Conservation (phyloP, 2,329 filamentous ascomycete genomes). For the Alternaria conjuncta region DNA sequence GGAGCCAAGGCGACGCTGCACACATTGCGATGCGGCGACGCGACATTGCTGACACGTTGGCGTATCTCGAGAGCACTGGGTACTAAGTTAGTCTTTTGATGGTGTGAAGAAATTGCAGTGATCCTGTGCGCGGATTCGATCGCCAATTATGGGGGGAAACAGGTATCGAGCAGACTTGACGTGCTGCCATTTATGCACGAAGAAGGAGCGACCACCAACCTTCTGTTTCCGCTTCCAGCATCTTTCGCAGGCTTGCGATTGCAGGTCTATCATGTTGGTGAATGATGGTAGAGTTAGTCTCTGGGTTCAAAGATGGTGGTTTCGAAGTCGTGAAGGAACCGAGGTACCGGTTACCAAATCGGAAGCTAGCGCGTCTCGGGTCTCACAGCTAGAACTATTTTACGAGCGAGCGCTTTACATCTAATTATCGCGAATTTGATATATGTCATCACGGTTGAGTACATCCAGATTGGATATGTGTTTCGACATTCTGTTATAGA, state of each 20-base stretch:
- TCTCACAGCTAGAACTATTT: neutral
- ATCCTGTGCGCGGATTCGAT: neutral
- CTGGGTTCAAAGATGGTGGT: neutral
- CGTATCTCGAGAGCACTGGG: slow-evolving; percentile 14
- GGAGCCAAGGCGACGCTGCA: slow-evolving; percentile 9
- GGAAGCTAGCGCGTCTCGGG: neutral
- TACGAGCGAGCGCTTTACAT: too few relatives aligned
- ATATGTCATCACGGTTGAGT: too few relatives aligned
- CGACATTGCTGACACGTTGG: slow-evolving; percentile 12
- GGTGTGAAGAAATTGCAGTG: neutral
- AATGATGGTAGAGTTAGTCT: neutral
- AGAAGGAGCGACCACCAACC: neutral
- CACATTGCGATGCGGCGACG: slow-evolving; percentile 7
- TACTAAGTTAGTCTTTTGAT: neutral
- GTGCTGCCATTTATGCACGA: too few relatives aligned
- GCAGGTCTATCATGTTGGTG: neutral
- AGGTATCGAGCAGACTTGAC: neutral
- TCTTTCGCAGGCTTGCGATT: slow-evolving; percentile 18
- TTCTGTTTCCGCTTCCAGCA: slow-evolving; percentile 27
- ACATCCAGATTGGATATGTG: too few relatives aligned
- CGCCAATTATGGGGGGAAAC: neutral
- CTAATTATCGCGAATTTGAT: too few relatives aligned
- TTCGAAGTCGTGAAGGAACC: neutral
- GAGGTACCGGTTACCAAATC: neutral
- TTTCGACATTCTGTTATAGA: too few relatives aligned